Conservation (phyloP, 2,329 filamentous ascomycete species). For the Diaporthe sp. region DNA sequence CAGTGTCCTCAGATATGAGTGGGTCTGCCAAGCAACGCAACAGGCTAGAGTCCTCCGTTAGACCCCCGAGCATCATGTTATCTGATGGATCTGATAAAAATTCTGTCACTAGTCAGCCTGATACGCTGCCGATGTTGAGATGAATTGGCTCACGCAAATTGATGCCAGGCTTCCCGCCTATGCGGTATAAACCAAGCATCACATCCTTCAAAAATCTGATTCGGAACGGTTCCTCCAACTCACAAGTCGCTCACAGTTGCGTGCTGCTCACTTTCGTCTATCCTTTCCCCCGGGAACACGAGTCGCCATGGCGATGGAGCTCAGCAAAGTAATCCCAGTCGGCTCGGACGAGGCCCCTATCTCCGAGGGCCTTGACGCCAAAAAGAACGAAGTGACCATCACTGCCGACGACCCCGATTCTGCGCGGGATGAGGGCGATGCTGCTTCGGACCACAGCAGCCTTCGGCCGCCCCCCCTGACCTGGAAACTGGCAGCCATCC, state of each 20-base stretch:
- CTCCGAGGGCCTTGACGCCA: not conserved
- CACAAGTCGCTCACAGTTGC: not conserved
- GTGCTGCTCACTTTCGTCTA: not conserved
- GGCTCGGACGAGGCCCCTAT: conserved; percentile 1
- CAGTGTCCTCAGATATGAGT: not conserved
- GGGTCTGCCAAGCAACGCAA: not conserved
- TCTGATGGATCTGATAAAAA: conserved; percentile 15
- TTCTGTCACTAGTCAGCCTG: not conserved
- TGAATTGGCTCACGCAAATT: not conserved
- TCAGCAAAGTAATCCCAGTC: not conserved
- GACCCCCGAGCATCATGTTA: not conserved
- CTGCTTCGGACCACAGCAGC: conserved; percentile 4
- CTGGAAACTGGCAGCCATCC: conserved; percentile 52
- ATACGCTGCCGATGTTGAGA: not conserved
- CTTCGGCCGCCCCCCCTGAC: conserved; percentile 11
- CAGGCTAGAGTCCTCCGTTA: not conserved
- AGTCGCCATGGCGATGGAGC: not conserved
- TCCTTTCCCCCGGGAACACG: not conserved
- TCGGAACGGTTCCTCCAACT: not conserved
- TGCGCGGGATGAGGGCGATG: conserved; percentile 7
- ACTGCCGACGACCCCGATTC: conserved; percentile 12
- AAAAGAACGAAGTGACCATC: conserved; percentile 1
- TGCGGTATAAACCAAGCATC: not conserved
- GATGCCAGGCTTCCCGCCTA: not conserved
- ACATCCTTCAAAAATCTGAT: not conserved